phyloP scores from a whole-genome alignment of 192 early-diverging fungal genomes.

The Jimgerdemannia flammicorona region DNA sequence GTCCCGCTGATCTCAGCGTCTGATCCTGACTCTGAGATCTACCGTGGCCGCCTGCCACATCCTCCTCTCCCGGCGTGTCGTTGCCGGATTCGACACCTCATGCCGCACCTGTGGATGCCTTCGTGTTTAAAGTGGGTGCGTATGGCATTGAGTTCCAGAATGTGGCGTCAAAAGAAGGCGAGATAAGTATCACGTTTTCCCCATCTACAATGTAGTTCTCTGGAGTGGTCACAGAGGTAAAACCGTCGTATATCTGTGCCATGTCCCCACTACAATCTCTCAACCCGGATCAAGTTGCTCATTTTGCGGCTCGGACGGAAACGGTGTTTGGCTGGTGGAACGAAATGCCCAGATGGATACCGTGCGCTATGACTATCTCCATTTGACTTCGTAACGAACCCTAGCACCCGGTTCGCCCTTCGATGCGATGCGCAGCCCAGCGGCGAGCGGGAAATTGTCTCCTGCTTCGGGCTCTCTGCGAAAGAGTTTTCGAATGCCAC shows the following conservation, averaged over 20 bases:
- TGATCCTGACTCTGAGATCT: slow-evolving; percentile 18
- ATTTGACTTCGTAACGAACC: slow-evolving; percentile 14
- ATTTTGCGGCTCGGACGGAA: slow-evolving; percentile 24
- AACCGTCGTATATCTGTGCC: slow-evolving; percentile 62
- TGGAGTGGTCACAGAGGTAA: slow-evolving; percentile 23
- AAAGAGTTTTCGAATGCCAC: slow-evolving; percentile 62
- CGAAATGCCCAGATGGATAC: slow-evolving; percentile 2
- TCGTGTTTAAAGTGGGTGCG: slow-evolving; percentile 28
- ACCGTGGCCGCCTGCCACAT: slow-evolving; percentile 17
- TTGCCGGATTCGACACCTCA: slow-evolving; percentile 3
- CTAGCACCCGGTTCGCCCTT: slow-evolving; percentile 41
- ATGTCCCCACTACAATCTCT: slow-evolving; percentile 53
- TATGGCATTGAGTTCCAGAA: slow-evolving; percentile 53
- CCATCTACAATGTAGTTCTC: slow-evolving; percentile 53
- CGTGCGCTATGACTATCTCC: neutral
- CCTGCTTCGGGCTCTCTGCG: slow-evolving; percentile 62
- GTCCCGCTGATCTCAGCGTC: too few species aligned
- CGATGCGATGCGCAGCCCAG: slow-evolving; percentile 52
- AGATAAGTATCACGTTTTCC: slow-evolving; percentile 57
- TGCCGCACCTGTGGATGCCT: slow-evolving; percentile 21
- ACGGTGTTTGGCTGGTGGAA: slow-evolving; percentile 5
- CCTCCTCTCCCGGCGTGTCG: slow-evolving; percentile 5
- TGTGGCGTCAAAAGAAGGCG: slow-evolving; percentile 50
- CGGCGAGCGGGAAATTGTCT: slow-evolving; percentile 66
- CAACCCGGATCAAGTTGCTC: slow-evolving; percentile 42